These are phyloP conservation scores for Onygenales sp. DNA, from an alignment of 2,329 filamentous ascomycete species.

Conservation along the genomic window DNA sequence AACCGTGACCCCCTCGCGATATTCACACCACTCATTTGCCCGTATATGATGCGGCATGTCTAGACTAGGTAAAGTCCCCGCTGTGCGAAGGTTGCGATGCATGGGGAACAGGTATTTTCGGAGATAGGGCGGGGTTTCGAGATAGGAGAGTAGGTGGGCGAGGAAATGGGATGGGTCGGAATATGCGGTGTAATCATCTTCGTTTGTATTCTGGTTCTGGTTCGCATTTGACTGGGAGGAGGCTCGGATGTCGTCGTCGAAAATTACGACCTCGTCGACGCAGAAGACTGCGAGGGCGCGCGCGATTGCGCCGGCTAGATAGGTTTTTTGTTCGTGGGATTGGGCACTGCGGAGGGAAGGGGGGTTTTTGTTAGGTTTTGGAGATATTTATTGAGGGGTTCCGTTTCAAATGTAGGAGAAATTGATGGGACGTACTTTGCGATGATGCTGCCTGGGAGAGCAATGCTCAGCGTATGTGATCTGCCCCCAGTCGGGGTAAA, in stretches of 20 bases:
- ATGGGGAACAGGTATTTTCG: conserved; percentile 65
- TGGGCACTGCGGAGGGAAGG: conserved; percentile 43
- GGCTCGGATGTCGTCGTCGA: conserved; percentile 52
- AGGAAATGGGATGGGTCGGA: conserved; percentile 72
- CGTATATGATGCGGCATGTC: conserved; percentile 81
- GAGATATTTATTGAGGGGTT: too few relatives aligned
- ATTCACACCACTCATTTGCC: conserved; percentile 66
- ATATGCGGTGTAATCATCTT: conserved; percentile 53
- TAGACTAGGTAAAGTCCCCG: conserved; percentile 63
- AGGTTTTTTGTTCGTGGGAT: conserved; percentile 66
- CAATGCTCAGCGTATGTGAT: conserved; percentile 66
- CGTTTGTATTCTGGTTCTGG: conserved; percentile 31
- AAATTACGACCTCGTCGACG: conserved; percentile 75
- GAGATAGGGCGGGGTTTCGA: conserved; percentile 78
- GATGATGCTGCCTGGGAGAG: conserved; percentile 68
- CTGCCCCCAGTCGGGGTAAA: conserved; percentile 58
- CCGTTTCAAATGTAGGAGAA: background rate
- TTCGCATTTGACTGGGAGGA: conserved; percentile 9
- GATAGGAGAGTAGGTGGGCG: conserved; percentile 66
- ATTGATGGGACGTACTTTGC: conserved; percentile 48
- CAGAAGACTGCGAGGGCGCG: conserved; percentile 74
- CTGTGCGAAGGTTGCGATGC: conserved; percentile 66
- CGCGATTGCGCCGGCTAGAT: conserved; percentile 64
- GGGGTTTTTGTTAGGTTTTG: background rate
- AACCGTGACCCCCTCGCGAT: conserved; percentile 66